Evolutionary conservation across 176 grass and related monocot species (phyloP), one percentile per base, ranked within the genome.

Genomic region (Rhipidocladum racemiflorum): DNA sequence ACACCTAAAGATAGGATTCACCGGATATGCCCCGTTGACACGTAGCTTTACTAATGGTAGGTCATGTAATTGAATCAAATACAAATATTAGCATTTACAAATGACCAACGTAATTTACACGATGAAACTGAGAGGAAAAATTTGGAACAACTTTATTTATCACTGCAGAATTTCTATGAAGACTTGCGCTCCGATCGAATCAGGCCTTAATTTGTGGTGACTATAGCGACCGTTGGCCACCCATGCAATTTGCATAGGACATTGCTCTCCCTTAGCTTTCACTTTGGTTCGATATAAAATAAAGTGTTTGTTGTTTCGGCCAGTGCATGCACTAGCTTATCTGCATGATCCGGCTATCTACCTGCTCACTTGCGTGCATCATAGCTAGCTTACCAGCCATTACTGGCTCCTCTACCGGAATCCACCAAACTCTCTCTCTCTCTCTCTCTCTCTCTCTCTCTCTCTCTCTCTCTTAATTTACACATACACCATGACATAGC

Each of bases 291-390:
- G 25, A 76, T 75, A 68, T 32, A 73, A 50, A 53, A 62, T 70
- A 20, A 85, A 63, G 34, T 49, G 64, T 46, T 60, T 82, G 13
- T 36, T 36, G 76, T 83, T 83, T 81, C 59, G 32, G 20, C 55
- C 17, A 35, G 55, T 81, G 82, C 71, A 28, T 81, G 82, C 71
- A 28, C 87, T 89, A 69, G 87, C 82, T 70, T 69, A 76, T 76
- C 53, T 70, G 34, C 70, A 64, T 77, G 83, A 89, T 76, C 78
- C 38, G 77, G 60, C 45, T 85, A 70, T 85, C 63, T 70, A 85
- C 65, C 87, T n/a, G 65, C 74, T 88, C 27, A 14, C 36, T 29
- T 83, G 45, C 65, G 65, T 34, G 50, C 80, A 88, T 55, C 57
- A 78, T 76, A 44, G 34, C 77, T 70, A 48, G 39, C 40, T 72